phyloP scores from a whole-genome alignment of 2,329 filamentous ascomycete genomes.

The Pseudogymnoascus sp. region DNA sequence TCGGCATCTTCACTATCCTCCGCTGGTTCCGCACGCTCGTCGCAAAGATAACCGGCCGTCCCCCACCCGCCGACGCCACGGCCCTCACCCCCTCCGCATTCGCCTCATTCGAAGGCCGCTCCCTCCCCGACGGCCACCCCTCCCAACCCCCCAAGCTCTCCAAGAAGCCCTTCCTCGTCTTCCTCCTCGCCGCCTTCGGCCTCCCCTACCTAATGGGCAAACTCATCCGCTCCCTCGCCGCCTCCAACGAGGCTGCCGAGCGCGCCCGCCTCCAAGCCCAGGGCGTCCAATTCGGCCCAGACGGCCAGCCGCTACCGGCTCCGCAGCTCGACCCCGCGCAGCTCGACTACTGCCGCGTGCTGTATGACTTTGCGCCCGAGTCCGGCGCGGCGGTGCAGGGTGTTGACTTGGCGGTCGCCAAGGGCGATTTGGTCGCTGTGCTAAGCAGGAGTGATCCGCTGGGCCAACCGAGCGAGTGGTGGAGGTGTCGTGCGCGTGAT shows the following conservation, averaged over 20 bases:
- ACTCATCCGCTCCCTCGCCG: slow-evolving; percentile 76
- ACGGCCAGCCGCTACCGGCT: slow-evolving; percentile 34
- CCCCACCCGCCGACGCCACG: slow-evolving; percentile 77
- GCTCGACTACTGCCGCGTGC: slow-evolving; percentile 89
- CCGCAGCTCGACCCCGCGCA: slow-evolving; percentile 73
- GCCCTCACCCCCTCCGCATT: slow-evolving; percentile 87
- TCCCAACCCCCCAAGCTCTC: slow-evolving; percentile 63
- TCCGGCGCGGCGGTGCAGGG: slow-evolving; percentile 54
- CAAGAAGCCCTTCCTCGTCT: slow-evolving; percentile 93
- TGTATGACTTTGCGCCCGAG: slow-evolving; percentile 90
- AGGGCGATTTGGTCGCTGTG: slow-evolving; percentile 91
- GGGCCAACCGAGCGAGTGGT: slow-evolving; percentile 92
- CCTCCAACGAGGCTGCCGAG: slow-evolving; percentile 77
- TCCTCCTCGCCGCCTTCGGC: slow-evolving; percentile 87
- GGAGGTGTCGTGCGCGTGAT: slow-evolving; percentile 85
- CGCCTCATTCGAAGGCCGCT: slow-evolving; percentile 73
- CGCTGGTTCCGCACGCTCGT: slow-evolving; percentile 89
- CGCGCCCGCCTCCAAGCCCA: slow-evolving; percentile 48
- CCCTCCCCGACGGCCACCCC: slow-evolving; percentile 44
- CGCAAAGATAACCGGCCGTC: slow-evolving; percentile 86
- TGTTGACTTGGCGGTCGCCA: slow-evolving; percentile 84
- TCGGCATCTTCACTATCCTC: slow-evolving; percentile 93
- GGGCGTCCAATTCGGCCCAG: slow-evolving; percentile 43
- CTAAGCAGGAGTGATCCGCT: slow-evolving; percentile 86
- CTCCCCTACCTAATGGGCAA: slow-evolving; percentile 96